Base-by-base conservation (phyloP, 177 flowering plant species). In the Vitis hybrid region DNA sequence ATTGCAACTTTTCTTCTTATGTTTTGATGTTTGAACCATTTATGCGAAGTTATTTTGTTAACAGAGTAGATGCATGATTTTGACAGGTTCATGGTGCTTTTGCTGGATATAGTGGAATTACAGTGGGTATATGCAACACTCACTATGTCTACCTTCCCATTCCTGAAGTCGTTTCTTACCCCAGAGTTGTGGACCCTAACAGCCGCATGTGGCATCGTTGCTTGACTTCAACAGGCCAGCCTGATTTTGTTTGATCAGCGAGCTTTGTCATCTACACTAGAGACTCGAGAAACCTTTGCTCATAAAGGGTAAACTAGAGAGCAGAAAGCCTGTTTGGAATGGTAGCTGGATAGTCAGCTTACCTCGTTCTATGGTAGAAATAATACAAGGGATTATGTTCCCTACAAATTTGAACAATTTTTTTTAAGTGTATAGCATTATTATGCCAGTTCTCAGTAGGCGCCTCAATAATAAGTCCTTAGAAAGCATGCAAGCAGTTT, bases 161-260 rank as follows among this genome's bases (percentile, higher is more conserved):
- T 71, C 91, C 97, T 46, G 93, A 89, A 83, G 97, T 91, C 68
- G 88, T 89, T 67, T 73, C 88, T 21, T 80, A 87, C 60, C 87
- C 94, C 10, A 84, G 75, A 73, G 64, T 75, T 19, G 89, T 91
- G 27, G 97, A 93, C 75, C 97, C 92, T 1, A 89, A 94, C 82
- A 89, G 97, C 71, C 89, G 97, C 4, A 94, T 91, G 94, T 91
- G 97, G 97, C 98, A 94, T 77, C 94, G 97, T 70, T 92, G 97
- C 81, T 79, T 92, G 78, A 92, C 96, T 16, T 90, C 93, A 15
- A 89, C 97, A 14, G 96, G 96, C 61, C 94, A 92, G 74, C 97
- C 96, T 0, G 97, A 91, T 66, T 90, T 92, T 57, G 6, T 85
- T 66, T 91, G 69, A 81, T 56, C 30, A 58, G 51, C 52, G 3